phyloP scores from a whole-genome alignment of 1,139 yeast genomes.

The Geotrichum carabidarum region DNA sequence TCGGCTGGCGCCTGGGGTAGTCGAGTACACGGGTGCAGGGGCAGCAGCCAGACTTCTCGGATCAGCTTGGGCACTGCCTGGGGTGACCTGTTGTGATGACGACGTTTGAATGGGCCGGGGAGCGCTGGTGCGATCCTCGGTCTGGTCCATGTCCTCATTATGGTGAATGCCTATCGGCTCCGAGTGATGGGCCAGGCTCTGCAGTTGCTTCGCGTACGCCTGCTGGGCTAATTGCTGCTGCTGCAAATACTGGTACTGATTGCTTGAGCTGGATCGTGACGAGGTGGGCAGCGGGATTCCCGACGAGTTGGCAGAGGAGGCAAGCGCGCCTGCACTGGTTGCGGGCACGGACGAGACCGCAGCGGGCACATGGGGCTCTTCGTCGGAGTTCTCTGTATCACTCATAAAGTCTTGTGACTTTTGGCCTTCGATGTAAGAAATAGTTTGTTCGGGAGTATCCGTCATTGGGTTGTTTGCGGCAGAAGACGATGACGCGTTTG shows the following conservation, averaged over 20 bases:
- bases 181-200: conserved; percentile 15
- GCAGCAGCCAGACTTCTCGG: neutral
- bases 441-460: conserved; percentile 1
- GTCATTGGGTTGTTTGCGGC: neutral
- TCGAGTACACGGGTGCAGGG: neutral
- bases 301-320: neutral
- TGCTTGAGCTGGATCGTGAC: conserved; percentile 6
- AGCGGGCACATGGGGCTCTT: neutral
- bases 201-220: conserved; percentile 22
- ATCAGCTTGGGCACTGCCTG: neutral
- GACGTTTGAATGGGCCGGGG: neutral
- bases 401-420: conserved; percentile 6
- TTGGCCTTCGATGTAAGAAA: conserved; percentile 12
- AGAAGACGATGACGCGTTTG: neutral
- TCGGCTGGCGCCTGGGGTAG: neutral
- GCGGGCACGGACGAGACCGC: neutral
- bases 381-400: conserved; percentile 3
- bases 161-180: conserved; percentile 25
- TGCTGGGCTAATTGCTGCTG: conserved; percentile 26
- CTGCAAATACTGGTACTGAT: conserved; percentile 25
- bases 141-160: neutral
- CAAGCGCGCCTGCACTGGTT: neutral
- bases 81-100: neutral
- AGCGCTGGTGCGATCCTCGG: neutral
- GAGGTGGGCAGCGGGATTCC: conserved; percentile 3